Percentiles rank a stretch among this genome's conserved stretches.
These are phyloP conservation scores for Globisporangium ultimum DNA, from an alignment of 352 stramenopile species.

Conservation along the genomic window DNA sequence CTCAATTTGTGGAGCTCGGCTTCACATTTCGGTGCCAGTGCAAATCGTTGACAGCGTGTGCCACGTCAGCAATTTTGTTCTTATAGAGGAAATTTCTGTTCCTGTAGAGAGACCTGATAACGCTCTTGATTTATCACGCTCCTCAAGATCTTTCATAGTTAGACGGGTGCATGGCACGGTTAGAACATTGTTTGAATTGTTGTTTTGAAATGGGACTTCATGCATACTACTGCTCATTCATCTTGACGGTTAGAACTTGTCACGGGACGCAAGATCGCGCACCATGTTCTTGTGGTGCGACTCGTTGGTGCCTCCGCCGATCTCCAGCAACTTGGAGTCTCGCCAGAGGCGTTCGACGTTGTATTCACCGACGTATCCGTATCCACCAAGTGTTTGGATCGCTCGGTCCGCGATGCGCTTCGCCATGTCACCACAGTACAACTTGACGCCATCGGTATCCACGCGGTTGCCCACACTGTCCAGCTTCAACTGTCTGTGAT, in stretches of 20 bases:
- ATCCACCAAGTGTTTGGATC: constrained; percentile 97
- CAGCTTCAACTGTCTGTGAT: constrained; percentile 90
- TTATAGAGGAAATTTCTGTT: constrained; percentile 4
- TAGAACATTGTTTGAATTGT: too few relatives aligned
- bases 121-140: background rate
- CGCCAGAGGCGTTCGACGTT: constrained; percentile 97
- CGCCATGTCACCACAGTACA: constrained; percentile 97
- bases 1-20: background rate
- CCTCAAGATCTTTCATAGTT: background rate
- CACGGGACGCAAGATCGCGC: constrained; percentile 54
- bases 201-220: background rate
- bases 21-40: background rate
- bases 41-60: background rate
- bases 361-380: constrained; percentile 99
- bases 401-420: constrained; percentile 97
- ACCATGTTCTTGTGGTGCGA: constrained; percentile 99
- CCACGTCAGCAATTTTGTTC: constrained; percentile 10
- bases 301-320: constrained; percentile 98
- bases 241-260: constrained; percentile 31
- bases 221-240: background rate
- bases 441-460: constrained; percentile 98
- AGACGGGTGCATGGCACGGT: background rate
- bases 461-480: constrained; percentile 94
- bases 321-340: constrained; percentile 99
- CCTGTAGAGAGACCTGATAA: constrained; percentile 7